Base-by-base conservation (phyloP, 208 protist genomes). In the Leishmania tarentolae region DNA sequence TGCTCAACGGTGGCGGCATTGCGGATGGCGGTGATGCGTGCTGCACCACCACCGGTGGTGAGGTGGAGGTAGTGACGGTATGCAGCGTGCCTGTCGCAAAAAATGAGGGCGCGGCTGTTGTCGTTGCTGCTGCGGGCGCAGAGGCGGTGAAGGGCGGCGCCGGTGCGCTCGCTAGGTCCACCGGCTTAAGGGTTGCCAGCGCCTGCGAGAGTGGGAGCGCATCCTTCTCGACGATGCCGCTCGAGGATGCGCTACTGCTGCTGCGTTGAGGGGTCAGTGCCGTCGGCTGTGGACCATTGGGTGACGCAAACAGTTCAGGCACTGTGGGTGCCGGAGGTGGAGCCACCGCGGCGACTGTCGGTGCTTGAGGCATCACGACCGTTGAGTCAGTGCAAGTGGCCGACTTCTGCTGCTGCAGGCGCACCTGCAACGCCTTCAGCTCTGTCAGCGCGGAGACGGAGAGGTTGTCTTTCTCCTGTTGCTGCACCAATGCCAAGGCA, bases 401-500 rank as follows among this genome's bases (percentile, higher is more conserved):
- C 35, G 74, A 21, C 52, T 47, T 47, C 42, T 80, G 70, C 40
- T 86, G 68, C 66, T 82, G 83, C 78, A 92, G 75, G 40, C 69
- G 76, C 40, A 80, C 66, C 50, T 93, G 90, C 82, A 95, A 57
- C 52, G 82, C 70, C 79, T 87, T 89, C 52, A 95, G 86, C 83
- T 93, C 86, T 44, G 82, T 69, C 66, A 92, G 77, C 68, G 89
- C 89, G 28, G 83, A 68, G 8, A 95, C 73, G 40, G 92, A 90
- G 6, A 95, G 81, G 74, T 87, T 82, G 61, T 85, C 88, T 13
- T 84, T 87, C 71, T 92, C 88, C 59, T 89, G 82, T 72, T 92
- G 63, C 61, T 85, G 89, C 68, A 94, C 74, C 28, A 81, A 83
- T 0, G 79, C 87, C 59, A 95, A 86, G n/a, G 88, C 87, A 28